Evolutionary conservation across 495 filamentous ascomycete species (phyloP).

Genomic region (Aspergillus funiculosus): DNA sequence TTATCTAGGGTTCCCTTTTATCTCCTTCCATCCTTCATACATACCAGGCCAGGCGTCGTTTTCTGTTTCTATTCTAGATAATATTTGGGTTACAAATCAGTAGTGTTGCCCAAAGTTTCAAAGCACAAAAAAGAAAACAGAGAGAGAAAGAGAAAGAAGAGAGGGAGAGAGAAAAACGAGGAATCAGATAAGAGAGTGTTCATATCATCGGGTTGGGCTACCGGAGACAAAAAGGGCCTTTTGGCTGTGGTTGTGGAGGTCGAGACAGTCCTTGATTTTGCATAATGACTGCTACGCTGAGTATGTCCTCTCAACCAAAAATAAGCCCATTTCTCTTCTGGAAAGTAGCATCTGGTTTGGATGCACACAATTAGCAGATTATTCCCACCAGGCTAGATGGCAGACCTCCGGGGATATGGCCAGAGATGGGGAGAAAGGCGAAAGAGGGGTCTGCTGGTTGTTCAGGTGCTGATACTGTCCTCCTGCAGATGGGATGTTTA

Average conservation of each 20-base stretch:
- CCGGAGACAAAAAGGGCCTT: constrained; percentile 15
- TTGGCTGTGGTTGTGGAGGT: constrained; percentile 31
- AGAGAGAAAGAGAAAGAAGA: not conserved
- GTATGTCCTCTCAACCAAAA: constrained; percentile 38
- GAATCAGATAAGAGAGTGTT: not conserved
- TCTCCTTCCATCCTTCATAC: constrained; percentile 1
- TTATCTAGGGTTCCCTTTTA: constrained; percentile 8
- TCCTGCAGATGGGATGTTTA: constrained; percentile 45
- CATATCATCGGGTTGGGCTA: constrained; percentile 11
- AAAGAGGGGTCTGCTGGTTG: constrained; percentile 26
- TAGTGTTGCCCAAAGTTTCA: not conserved
- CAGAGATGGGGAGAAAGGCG: constrained; percentile 2
- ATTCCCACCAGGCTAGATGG: constrained; percentile 9
- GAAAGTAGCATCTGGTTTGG: constrained; percentile 12
- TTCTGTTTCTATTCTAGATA: constrained; percentile 7
- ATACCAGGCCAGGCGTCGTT: not conserved
- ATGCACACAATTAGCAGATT: constrained; percentile 7
- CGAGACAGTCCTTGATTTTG: constrained; percentile 26
- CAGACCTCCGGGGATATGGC: constrained; percentile 6
- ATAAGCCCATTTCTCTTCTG: constrained; percentile 20
- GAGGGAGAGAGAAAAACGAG: not conserved
- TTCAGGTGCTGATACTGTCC: constrained; percentile 40
- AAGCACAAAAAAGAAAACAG: not conserved
- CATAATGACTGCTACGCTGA: constrained; percentile 48
- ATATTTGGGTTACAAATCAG: constrained; percentile 1